Evolutionary conservation across 2,329 filamentous ascomycete genomes (phyloP).

Genomic region (Exophiala calicioides): DNA sequence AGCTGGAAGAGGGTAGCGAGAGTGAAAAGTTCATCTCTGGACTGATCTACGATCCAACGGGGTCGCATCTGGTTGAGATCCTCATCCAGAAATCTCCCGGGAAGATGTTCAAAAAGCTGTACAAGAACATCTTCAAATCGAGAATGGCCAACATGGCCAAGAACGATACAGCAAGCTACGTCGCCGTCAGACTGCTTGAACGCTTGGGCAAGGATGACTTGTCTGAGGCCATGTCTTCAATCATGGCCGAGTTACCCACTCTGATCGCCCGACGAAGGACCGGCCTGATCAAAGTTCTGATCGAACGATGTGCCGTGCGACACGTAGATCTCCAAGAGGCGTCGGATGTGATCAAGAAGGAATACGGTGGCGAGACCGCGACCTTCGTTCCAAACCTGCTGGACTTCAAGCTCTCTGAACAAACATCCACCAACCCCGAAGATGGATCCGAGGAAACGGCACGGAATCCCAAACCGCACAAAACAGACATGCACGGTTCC

Average conservation of each 20-base stretch:
- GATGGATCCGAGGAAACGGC: slow-evolving; percentile 53
- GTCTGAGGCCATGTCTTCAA: slow-evolving; percentile 67
- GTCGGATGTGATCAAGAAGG: slow-evolving; percentile 58
- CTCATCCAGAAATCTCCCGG: slow-evolving; percentile 79
- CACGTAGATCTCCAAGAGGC: slow-evolving; percentile 59
- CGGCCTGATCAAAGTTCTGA: slow-evolving; percentile 75
- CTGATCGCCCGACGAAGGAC: slow-evolving; percentile 75
- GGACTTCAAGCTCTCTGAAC: slow-evolving; percentile 51
- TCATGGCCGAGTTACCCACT: slow-evolving; percentile 70
- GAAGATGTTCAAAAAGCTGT: slow-evolving; percentile 87
- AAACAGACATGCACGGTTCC: slow-evolving; percentile 67
- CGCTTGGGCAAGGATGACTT: slow-evolving; percentile 86
- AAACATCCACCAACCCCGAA: slow-evolving; percentile 50
- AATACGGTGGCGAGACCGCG: slow-evolving; percentile 54
- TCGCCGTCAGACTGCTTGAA: slow-evolving; percentile 78
- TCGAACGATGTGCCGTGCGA: slow-evolving; percentile 78
- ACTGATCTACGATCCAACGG: slow-evolving; percentile 85
- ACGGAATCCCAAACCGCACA: slow-evolving; percentile 17
- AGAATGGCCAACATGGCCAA: slow-evolving; percentile 78
- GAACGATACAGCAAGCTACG: slow-evolving; percentile 88
- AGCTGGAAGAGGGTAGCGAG: slow-evolving; percentile 70
- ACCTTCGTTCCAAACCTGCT: slow-evolving; percentile 62
- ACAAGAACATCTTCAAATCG: slow-evolving; percentile 75
- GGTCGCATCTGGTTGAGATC: slow-evolving; percentile 85
- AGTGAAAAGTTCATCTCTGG: slow-evolving; percentile 80